phyloP scores from a whole-genome alignment of 768 basidiomycete genomes.

The Galerina marginata region DNA sequence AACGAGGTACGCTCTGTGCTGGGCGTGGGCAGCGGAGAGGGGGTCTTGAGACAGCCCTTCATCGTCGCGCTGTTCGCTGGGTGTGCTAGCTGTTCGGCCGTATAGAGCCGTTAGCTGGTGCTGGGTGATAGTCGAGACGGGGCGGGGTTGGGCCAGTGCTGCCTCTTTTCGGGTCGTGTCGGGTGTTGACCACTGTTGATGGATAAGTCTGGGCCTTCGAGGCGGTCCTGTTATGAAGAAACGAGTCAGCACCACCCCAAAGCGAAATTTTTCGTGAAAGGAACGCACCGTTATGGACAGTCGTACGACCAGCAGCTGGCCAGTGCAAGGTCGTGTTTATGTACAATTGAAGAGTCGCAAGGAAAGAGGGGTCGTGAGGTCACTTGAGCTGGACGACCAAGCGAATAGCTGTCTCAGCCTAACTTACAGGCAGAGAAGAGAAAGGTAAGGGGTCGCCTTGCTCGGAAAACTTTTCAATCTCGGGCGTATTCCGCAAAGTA shows the following conservation, averaged over 20 bases:
- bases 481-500: background rate
- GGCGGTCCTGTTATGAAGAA: background rate
- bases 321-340: too few species aligned
- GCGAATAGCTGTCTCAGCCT: too few species aligned
- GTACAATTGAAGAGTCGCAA: too few species aligned
- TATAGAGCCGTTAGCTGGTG: background rate
- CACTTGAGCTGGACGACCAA: too few species aligned
- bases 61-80: conserved; percentile 18
- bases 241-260: background rate
- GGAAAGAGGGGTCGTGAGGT: too few species aligned
- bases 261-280: background rate
- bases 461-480: background rate
- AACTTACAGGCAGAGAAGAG: too few species aligned
- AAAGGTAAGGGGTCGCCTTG: background rate
- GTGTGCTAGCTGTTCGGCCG: background rate
- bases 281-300: too few species aligned
- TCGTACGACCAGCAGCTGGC: too few species aligned
- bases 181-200: background rate
- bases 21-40: conserved; percentile 20
- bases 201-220: background rate
- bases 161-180: conserved; percentile 4
- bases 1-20: conserved; percentile 1
- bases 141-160: background rate
- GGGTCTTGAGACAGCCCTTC: conserved; percentile 45
- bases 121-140: background rate